phyloP scores from a whole-genome alignment of 2,329 filamentous ascomycete genomes.

The Aspergillus intermedius region DNA sequence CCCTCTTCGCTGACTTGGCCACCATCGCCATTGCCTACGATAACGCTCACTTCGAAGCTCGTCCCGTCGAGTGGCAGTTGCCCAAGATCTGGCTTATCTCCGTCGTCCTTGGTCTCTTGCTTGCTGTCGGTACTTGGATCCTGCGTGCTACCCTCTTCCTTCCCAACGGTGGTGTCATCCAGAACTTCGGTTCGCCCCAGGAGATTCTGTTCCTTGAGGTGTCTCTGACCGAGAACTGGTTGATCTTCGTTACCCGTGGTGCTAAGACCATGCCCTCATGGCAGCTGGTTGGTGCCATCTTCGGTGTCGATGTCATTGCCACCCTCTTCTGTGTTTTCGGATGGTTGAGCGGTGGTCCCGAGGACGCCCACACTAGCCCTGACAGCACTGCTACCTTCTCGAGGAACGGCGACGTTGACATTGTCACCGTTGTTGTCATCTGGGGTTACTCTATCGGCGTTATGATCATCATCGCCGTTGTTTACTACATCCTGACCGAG shows the following conservation, averaged over 20 bases:
- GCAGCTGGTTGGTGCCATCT: slow-evolving; percentile 65
- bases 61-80: slow-evolving; percentile 73
- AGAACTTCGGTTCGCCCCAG: slow-evolving; percentile 68
- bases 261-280: slow-evolving; percentile 67
- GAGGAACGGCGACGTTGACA: slow-evolving; percentile 50
- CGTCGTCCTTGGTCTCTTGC: slow-evolving; percentile 54
- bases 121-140: slow-evolving; percentile 66
- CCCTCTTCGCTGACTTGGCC: slow-evolving; percentile 71
- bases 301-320: slow-evolving; percentile 63
- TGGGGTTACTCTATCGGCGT: slow-evolving; percentile 50
- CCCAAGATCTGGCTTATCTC: slow-evolving; percentile 74
- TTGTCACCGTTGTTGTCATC: slow-evolving; percentile 49
- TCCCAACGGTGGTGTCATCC: slow-evolving; percentile 63
- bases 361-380: slow-evolving; percentile 22
- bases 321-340: slow-evolving; percentile 71
- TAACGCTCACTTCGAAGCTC: slow-evolving; percentile 67
- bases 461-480: slow-evolving; percentile 47
- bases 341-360: slow-evolving; percentile 56
- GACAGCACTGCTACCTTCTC: slow-evolving; percentile 26
- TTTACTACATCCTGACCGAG: slow-evolving; percentile 45
- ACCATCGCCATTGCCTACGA: slow-evolving; percentile 75
- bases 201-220: slow-evolving; percentile 84
- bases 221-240: slow-evolving; percentile 90
- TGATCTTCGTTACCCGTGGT: slow-evolving; percentile 93
- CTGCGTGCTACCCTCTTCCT: slow-evolving; percentile 65